Evolutionary conservation across 1,284 basidiomycete species (phyloP).

Genomic region (Bothia castanella): DNA sequence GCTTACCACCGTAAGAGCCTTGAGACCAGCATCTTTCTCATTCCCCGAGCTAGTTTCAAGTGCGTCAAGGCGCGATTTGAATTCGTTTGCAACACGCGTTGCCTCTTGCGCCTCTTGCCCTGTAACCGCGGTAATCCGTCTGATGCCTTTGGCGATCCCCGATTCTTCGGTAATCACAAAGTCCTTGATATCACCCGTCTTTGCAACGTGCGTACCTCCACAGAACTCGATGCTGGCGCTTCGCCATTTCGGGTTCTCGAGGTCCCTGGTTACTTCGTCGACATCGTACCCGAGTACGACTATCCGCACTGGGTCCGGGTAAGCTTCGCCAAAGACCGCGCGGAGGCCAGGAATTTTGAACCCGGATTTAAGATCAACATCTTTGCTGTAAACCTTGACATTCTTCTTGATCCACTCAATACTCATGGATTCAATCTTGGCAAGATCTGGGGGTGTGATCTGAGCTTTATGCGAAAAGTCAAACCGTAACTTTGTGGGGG

Average conservation of each 20-base stretch:
- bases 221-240: slow-evolving; percentile 94
- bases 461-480: slow-evolving; percentile 97
- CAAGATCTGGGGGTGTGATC: slow-evolving; percentile 71
- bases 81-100: slow-evolving; percentile 64
- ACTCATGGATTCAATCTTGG: slow-evolving; percentile 81
- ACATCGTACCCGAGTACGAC: slow-evolving; percentile 87
- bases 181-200: slow-evolving; percentile 94
- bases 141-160: slow-evolving; percentile 97
- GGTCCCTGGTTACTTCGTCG: slow-evolving; percentile 81
- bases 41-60: slow-evolving; percentile 68
- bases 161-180: slow-evolving; percentile 94
- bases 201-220: slow-evolving; percentile 95
- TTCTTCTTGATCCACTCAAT: slow-evolving; percentile 89
- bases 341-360: slow-evolving; percentile 89
- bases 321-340: slow-evolving; percentile 97
- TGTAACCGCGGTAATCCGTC: slow-evolving; percentile 91
- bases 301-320: slow-evolving; percentile 96
- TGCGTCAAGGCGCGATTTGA: slow-evolving; percentile 62
- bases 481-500: slow-evolving; percentile 93
- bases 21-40: slow-evolving; percentile 83
- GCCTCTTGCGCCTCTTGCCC: slow-evolving; percentile 90
- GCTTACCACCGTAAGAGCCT: slow-evolving; percentile 74
- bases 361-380: slow-evolving; percentile 79
- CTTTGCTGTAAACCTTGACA: slow-evolving; percentile 85
- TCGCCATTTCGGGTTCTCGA: slow-evolving; percentile 89